phyloP scores from a whole-genome alignment of 352 stramenopile genomes.

The Pythium oligandrum region DNA sequence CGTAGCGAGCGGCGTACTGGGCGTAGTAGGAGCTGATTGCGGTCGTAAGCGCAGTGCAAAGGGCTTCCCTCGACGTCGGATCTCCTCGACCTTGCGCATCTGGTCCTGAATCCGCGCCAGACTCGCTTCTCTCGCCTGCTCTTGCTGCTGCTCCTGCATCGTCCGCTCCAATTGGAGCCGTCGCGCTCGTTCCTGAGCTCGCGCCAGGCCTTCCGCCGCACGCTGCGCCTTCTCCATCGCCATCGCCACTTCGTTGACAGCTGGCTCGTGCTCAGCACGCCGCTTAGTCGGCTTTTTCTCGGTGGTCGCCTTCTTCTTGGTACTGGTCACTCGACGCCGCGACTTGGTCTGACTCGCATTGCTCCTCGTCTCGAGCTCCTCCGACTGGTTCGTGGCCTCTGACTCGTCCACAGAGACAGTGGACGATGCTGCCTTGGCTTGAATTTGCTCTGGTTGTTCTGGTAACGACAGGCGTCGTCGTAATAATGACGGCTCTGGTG shows the following conservation, averaged over 20 bases:
- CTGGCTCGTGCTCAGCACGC: no score
- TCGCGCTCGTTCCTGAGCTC: constrained; percentile 16
- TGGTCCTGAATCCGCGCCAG: constrained; percentile 14
- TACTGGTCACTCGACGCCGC: neutral
- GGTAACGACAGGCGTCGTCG: constrained; percentile 2
- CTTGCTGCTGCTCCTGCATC: constrained; percentile 9
- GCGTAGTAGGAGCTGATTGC: constrained; percentile 16
- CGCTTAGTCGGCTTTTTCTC: neutral
- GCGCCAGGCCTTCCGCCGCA: constrained; percentile 1
- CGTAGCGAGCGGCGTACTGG: constrained; percentile 1
- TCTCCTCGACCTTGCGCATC: constrained; percentile 24
- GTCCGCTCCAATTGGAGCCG: constrained; percentile 11
- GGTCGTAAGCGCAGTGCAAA: constrained; percentile 22
- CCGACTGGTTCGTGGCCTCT: neutral
- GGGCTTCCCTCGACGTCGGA: constrained; percentile 15
- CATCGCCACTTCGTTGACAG: neutral
- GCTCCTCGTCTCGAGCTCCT: neutral
- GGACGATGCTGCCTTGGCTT: no score
- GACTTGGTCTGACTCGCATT: neutral
- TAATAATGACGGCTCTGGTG: neutral
- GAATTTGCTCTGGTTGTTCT: neutral
- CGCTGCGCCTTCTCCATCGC: constrained; percentile 1
- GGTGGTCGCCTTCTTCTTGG: constrained; percentile 1
- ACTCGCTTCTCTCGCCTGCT: constrained; percentile 15
- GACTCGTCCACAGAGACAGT: neutral